These are phyloP conservation scores for Pyrenophora tritici-repentis DNA, from an alignment of 2,329 filamentous ascomycete genomes.

Conservation along the genomic window DNA sequence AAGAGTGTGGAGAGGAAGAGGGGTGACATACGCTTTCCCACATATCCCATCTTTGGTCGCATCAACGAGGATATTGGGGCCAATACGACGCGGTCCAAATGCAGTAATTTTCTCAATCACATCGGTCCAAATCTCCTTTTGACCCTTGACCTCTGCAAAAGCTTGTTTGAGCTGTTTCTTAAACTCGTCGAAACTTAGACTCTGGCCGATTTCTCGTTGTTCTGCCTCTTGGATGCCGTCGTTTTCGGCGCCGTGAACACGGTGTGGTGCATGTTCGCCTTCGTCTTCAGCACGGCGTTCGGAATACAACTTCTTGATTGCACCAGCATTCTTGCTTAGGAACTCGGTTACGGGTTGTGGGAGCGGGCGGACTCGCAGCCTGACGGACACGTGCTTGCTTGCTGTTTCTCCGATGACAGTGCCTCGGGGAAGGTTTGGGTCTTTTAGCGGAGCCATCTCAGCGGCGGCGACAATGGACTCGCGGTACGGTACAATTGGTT, in stretches of 20 bases:
- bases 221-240: slow-evolving; percentile 55
- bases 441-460: slow-evolving; percentile 88
- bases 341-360: slow-evolving; percentile 82
- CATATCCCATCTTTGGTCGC: slow-evolving; percentile 73
- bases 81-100: slow-evolving; percentile 83
- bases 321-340: slow-evolving; percentile 75
- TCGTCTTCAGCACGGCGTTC: slow-evolving; percentile 63
- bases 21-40: slow-evolving; percentile 67
- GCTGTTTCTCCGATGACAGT: slow-evolving; percentile 75
- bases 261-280: slow-evolving; percentile 47
- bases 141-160: slow-evolving; percentile 73
- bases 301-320: slow-evolving; percentile 78
- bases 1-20: neutral
- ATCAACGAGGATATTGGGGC: slow-evolving; percentile 89
- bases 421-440: slow-evolving; percentile 85
- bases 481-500: slow-evolving; percentile 92
- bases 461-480: slow-evolving; percentile 86
- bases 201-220: slow-evolving; percentile 60
- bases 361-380: slow-evolving; percentile 77
- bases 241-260: slow-evolving; percentile 57
- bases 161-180: slow-evolving; percentile 70
- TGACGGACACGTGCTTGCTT: slow-evolving; percentile 83
- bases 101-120: slow-evolving; percentile 81
- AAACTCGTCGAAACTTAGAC: slow-evolving; percentile 76
- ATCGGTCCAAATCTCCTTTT: slow-evolving; percentile 76